phyloP scores from a whole-genome alignment of 768 basidiomycete genomes.

The Suillus subalutaceus region DNA sequence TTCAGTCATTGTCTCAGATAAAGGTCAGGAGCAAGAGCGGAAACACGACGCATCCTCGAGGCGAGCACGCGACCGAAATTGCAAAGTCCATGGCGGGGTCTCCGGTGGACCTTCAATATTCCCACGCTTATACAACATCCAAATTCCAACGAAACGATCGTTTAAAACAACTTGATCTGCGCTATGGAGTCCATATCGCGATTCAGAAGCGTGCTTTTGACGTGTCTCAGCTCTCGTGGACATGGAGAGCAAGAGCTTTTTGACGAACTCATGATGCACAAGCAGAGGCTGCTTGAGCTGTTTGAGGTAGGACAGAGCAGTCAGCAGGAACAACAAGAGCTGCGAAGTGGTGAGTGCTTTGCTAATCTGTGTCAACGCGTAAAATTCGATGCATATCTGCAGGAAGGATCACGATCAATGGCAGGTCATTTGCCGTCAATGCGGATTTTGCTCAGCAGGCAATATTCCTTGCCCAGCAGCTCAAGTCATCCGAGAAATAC shows the following conservation, averaged over 20 bases:
- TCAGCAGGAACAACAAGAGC: slow-evolving; percentile 66
- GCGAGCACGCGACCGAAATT: slow-evolving; percentile 8
- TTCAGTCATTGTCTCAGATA: slow-evolving; percentile 23
- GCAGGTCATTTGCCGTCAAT: slow-evolving; percentile 73
- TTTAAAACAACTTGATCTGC: slow-evolving; percentile 6
- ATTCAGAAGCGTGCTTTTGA: slow-evolving; percentile 55
- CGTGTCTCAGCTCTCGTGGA: slow-evolving; percentile 48
- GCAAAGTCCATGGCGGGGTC: slow-evolving; percentile 8
- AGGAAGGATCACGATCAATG: slow-evolving; percentile 71
- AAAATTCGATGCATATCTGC: not conserved
- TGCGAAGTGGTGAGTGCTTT: slow-evolving; percentile 59
- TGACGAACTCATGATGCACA: slow-evolving; percentile 71
- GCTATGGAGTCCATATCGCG: slow-evolving; percentile 63
- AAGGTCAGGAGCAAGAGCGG: slow-evolving; percentile 12
- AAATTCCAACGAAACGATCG: not conserved
- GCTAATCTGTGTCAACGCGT: slow-evolving; percentile 2
- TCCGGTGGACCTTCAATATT: slow-evolving; percentile 12
- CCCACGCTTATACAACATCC: slow-evolving; percentile 7
- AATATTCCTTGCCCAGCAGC: slow-evolving; percentile 78
- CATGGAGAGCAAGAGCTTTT: slow-evolving; percentile 75
- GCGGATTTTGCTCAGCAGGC: slow-evolving; percentile 78
- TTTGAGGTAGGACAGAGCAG: slow-evolving; percentile 67
- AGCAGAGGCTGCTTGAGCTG: slow-evolving; percentile 60
- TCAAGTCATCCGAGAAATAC: slow-evolving; percentile 83
- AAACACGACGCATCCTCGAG: slow-evolving; percentile 7